Evolutionary conservation across 1,284 basidiomycete species (phyloP).

Genomic region (Cystobasidium slooffiae): DNA sequence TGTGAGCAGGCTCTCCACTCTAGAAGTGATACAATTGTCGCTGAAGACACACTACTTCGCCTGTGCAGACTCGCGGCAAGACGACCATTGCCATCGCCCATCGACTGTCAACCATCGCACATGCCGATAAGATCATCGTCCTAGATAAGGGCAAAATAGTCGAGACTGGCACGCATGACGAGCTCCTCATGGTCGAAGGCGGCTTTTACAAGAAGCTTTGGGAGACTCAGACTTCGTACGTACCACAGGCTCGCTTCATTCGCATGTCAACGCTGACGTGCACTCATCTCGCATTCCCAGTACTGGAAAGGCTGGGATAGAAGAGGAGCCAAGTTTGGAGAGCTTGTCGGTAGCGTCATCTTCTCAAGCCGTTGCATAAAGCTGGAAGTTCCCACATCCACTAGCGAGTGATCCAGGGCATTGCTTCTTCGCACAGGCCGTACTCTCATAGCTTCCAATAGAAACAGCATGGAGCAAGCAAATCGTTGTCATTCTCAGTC

Average conservation of each 20-base stretch:
- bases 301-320: neutral
- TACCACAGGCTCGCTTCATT: neutral
- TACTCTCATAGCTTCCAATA: too few relatives aligned
- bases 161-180: conserved; percentile 66
- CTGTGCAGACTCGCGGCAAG: conserved; percentile 60
- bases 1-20: conserved; percentile 10
- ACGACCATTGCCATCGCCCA: conserved; percentile 79
- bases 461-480: too few relatives aligned
- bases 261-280: neutral
- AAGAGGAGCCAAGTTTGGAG: conserved; percentile 6
- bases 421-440: too few relatives aligned
- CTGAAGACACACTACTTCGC: conserved; percentile 56
- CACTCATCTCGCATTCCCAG: neutral
- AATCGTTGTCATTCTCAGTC: too few relatives aligned
- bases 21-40: too few relatives aligned
- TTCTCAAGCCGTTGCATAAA: neutral
- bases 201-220: conserved; percentile 52
- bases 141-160: conserved; percentile 62
- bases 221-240: conserved; percentile 50
- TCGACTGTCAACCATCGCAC: conserved; percentile 73
- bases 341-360: neutral
- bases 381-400: neutral
- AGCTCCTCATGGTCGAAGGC: conserved; percentile 46
- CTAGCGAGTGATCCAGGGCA: neutral
- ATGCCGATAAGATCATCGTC: conserved; percentile 71